phyloP scores from a whole-genome alignment of 352 stramenopile species.

The Globisporangium middletonii region DNA sequence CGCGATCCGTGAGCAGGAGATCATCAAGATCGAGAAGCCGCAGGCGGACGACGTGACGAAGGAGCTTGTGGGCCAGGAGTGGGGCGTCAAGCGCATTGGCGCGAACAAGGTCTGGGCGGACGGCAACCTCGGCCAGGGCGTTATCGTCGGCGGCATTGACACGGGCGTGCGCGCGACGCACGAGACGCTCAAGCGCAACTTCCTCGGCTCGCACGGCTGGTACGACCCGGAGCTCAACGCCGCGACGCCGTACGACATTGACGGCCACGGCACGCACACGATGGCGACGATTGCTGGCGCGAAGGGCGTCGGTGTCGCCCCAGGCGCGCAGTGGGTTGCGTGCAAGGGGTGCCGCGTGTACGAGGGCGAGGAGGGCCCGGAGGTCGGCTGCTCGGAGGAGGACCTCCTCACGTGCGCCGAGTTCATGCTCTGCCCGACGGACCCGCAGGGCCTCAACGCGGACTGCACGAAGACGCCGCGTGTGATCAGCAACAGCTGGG shows the following conservation, averaged over 20 bases:
- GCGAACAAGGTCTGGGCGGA: conserved; percentile 14
- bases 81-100: conserved; percentile 11
- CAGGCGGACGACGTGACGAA: neutral
- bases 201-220: conserved; percentile 13
- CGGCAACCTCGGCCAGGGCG: conserved; percentile 10
- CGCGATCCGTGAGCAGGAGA: conserved; percentile 8
- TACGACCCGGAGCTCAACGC: conserved; percentile 16
- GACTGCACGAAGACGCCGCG: too few species aligned
- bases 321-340: conserved; percentile 12
- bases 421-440: conserved; percentile 7
- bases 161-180: conserved; percentile 16
- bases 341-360: conserved; percentile 15
- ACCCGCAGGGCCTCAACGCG: neutral
- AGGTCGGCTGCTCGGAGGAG: conserved; percentile 7
- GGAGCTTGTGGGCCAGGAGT: conserved; percentile 8
- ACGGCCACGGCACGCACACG: conserved; percentile 16
- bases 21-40: neutral
- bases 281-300: conserved; percentile 15
- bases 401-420: conserved; percentile 5
- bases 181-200: conserved; percentile 17
- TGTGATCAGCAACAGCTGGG: too few species aligned
- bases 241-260: conserved; percentile 13
- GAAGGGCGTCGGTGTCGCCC: conserved; percentile 14
- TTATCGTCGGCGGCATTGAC: conserved; percentile 17
- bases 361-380: conserved; percentile 3